A percentile compares a stretch with the other conserved stretches of the same genome.
phyloP scores from a whole-genome alignment of 257 asterid genomes.

The Plantago elongata region DNA sequence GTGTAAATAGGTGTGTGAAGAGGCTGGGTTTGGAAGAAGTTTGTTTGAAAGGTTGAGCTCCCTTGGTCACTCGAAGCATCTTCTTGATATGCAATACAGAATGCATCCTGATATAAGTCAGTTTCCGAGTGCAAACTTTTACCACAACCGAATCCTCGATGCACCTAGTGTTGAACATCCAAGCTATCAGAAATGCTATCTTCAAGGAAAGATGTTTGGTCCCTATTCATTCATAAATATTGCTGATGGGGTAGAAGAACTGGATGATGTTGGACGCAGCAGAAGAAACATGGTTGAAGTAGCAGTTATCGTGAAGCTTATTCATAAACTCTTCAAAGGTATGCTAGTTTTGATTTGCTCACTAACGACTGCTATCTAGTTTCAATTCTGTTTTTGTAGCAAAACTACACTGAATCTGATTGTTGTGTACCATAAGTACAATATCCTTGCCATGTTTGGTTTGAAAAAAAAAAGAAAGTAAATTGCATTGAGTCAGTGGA shows the following conservation, averaged over 20 bases:
- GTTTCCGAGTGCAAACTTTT: conserved; percentile 51
- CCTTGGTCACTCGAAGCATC: conserved; percentile 44
- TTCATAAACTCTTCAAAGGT: conserved; percentile 54
- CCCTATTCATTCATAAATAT: conserved; percentile 61
- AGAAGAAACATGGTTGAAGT: conserved; percentile 61
- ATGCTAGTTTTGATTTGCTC: conserved; percentile 5
- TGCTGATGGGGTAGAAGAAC: conserved; percentile 44
- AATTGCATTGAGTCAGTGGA: too few species aligned
- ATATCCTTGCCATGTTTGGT: background rate
- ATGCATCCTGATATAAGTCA: conserved; percentile 56
- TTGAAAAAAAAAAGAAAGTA: too few species aligned
- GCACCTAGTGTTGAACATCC: conserved; percentile 33
- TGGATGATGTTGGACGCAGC: conserved; percentile 40
- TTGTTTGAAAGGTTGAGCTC: conserved; percentile 52
- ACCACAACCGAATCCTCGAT: conserved; percentile 34
- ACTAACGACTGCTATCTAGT: background rate
- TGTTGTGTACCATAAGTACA: background rate
- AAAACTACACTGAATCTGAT: background rate
- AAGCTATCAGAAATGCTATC: conserved; percentile 29
- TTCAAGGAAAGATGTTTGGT: conserved; percentile 46
- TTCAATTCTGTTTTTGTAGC: background rate
- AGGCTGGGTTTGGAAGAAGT: conserved; percentile 60
- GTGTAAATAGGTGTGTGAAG: conserved; percentile 32
- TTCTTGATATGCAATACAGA: conserved; percentile 49
- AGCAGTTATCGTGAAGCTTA: conserved; percentile 41